These are phyloP conservation scores for Cyclocybe cylindracea DNA, from an alignment of 768 basidiomycete genomes.

Conservation along the genomic window DNA sequence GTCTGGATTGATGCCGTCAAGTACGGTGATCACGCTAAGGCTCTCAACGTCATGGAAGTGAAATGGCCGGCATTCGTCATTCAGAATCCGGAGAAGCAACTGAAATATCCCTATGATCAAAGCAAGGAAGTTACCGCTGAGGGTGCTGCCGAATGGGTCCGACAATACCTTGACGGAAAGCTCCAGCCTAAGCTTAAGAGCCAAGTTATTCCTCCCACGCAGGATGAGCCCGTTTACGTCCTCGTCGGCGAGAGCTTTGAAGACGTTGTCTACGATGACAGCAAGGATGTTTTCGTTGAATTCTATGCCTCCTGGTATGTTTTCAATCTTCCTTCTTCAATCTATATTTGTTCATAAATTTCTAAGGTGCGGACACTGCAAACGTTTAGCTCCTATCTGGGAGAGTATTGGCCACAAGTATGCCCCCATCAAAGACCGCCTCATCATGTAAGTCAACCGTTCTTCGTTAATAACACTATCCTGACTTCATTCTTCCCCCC, in stretches of 20 bases:
- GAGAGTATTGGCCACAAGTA: conserved; percentile 88
- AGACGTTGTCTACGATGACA: conserved; percentile 78
- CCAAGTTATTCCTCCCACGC: conserved; percentile 78
- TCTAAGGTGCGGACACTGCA: conserved; percentile 91
- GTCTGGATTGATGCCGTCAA: conserved; percentile 97
- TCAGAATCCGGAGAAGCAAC: conserved; percentile 80
- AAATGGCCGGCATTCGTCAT: conserved; percentile 96
- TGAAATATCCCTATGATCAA: conserved; percentile 89
- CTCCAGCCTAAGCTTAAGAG: conserved; percentile 87
- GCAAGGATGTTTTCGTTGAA: conserved; percentile 94
- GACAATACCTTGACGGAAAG: conserved; percentile 68
- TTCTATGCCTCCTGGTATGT: conserved; percentile 95
- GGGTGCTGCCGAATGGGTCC: conserved; percentile 59
- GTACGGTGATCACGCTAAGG: conserved; percentile 94
- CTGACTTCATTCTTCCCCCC: conserved; percentile 11
- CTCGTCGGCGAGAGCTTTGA: conserved; percentile 93
- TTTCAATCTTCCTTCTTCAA: background rate
- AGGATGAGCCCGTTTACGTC: conserved; percentile 80
- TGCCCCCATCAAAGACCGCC: conserved; percentile 66
- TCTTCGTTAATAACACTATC: background rate
- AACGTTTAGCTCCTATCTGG: conserved; percentile 94
- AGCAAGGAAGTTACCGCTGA: conserved; percentile 57
- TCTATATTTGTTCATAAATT: background rate
- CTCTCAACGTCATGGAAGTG: conserved; percentile 81
- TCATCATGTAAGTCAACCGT: conserved; percentile 65